Evolutionary conservation across 306 rosid genomes (phyloP), one percentile per base, ranked within the genome.

Genomic region (Cucurbita maxima): DNA sequence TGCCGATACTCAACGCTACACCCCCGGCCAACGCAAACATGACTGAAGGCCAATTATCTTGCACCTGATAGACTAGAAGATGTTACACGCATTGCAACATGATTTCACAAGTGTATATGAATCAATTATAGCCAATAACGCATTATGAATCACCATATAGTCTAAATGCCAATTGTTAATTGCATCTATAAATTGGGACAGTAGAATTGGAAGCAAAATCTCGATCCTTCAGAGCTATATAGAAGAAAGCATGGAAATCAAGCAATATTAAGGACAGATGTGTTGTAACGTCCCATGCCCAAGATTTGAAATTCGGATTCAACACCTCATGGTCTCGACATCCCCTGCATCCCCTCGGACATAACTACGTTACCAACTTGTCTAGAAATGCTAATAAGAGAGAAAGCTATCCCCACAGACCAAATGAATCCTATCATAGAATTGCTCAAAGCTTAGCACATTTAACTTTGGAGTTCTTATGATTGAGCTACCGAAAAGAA

Each of bases 1-100:
- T 92, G 74, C 97, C 97, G 16, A 88, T 58, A 82, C 96, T 88
- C 13, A 92, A 87, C 40, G 86, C 89, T 20, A 92, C 60, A 22
- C 97, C 96, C 15, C 97, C 97, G 1, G 75, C 87, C 97, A 92
- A 88, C 43, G 96, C 92, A 76, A 92, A 88, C 75, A 88, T 68
- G 71, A 89, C 88, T 58, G 96, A 89, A 19, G 92, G 89, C 95
- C 88, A 88, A 77, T 89, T 92, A 69, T 88, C 89, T 89, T 85
- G 89, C 76, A 81, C 63, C 71, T 48, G 61, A 77, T n/a, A 45
- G 51, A 62, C 54, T 14, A 25, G 37, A 73, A 30, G 38, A 55
- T 59, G 69, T 38, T 34, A 53, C 72, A 71, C 74, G 70, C 50
- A 57, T 47, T 48, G 16, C 47, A 37, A 7, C 13, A 61, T 61